These are phyloP conservation scores for Argentina anserina DNA, from an alignment of 306 rosid genomes.

Conservation along the genomic window DNA sequence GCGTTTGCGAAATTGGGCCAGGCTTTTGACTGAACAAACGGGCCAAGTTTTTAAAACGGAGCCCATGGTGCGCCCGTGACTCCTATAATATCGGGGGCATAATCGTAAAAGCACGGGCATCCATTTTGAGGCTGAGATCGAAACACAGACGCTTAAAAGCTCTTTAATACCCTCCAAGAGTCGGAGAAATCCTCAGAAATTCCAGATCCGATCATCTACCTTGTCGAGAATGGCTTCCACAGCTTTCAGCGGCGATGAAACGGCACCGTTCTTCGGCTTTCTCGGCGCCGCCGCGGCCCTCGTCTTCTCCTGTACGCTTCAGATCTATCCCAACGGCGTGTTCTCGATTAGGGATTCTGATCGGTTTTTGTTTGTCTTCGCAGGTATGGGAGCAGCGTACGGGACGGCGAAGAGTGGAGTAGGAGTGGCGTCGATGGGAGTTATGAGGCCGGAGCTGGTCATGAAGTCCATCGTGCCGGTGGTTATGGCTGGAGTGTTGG, in stretches of 20 bases:
- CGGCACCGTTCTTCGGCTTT: slow-evolving; percentile 62
- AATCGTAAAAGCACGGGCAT: neutral
- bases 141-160: neutral
- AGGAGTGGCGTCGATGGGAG: slow-evolving; percentile 64
- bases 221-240: slow-evolving; percentile 26
- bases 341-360: slow-evolving; percentile 7
- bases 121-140: slow-evolving; percentile 12
- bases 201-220: slow-evolving; percentile 6
- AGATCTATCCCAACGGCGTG: neutral
- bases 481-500: slow-evolving; percentile 62
- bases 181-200: neutral
- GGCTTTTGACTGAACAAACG: neutral
- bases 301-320: slow-evolving; percentile 48
- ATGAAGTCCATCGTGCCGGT: slow-evolving; percentile 66
- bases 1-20: neutral
- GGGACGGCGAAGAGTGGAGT: slow-evolving; percentile 64
- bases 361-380: neutral
- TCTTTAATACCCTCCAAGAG: neutral
- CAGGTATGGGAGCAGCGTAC: slow-evolving; percentile 67
- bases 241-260: slow-evolving; percentile 57
- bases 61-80: neutral
- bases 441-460: slow-evolving; percentile 64
- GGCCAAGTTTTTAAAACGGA: neutral
- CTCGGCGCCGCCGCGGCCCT: slow-evolving; percentile 65
- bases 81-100: neutral